Evolutionary conservation across 1,139 yeast species (phyloP), one percentile per base, ranked within the genome.

Genomic region (Wickerhamomyces sp.): DNA sequence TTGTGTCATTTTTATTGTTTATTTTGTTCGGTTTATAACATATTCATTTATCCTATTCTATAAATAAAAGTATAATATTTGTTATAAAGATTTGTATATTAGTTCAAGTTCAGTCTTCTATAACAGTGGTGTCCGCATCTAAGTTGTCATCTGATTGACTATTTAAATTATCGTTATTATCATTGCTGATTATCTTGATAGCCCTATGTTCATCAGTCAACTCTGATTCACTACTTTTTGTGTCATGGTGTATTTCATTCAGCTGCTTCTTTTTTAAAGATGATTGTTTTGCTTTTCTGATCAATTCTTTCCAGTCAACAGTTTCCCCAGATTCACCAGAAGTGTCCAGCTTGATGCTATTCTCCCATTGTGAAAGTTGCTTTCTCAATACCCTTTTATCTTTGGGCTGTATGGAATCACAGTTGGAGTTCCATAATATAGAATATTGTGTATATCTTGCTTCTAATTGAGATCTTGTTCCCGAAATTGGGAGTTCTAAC

Each of bases 381-480:
- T 72, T 75, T 37, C 76, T 64, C 34, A 90, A 58, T 5, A 75
- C 72, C 33, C 65, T 61, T 22, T 76, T 79, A 16, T 76, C 61
- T 5, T 74, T 75, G 0, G 96, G 97, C 22, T 68, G 68, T 36
- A 75, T 67, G n/a, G 89, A 74, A 55, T 89, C 97, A 37, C 81
- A 71, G 54, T 89, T 89, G 15, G 96, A 82, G 54, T 90, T 90
- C 78, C 81, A 85, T 14, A 89, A 58, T 28, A 83, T 78, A 45
- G 85, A 78, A 66, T 81, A 90, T 48, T 90, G 95, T 44, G 79
- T 79, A 56, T 84, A 85, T 34, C 97, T 66, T 25, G 74, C 64
- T 45, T 86, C 90, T 49, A 89, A 56, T 48, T 77, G 83, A 20
- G 64, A 64, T 46, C 87, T 65, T 3, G 81, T 63, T 0, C 97